phyloP scores from a whole-genome alignment of 805 yeast species.

The Yamadazyma akitaensis region DNA sequence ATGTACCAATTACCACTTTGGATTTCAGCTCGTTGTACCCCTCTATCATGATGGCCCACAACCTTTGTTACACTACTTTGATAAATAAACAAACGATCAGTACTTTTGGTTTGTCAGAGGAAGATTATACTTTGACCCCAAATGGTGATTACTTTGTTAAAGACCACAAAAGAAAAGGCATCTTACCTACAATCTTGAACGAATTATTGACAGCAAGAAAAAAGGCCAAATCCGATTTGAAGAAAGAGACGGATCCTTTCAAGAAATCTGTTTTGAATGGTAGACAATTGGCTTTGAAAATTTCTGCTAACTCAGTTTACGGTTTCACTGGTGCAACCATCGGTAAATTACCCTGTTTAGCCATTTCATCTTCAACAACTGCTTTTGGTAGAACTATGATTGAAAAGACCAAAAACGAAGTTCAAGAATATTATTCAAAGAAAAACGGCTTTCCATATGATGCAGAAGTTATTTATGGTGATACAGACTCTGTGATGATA shows the following conservation, averaged over 20 bases:
- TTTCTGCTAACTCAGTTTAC: slow-evolving; percentile 96
- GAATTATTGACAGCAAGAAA: slow-evolving; percentile 91
- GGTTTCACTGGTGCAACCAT: slow-evolving; percentile 99
- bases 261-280: slow-evolving; percentile 92
- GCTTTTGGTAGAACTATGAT: slow-evolving; percentile 97
- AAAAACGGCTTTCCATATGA: slow-evolving; percentile 81
- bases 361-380: slow-evolving; percentile 93
- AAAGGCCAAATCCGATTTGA: slow-evolving; percentile 84
- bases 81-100: slow-evolving; percentile 67
- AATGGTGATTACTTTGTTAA: slow-evolving; percentile 90
- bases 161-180: slow-evolving; percentile 66
- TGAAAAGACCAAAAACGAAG: slow-evolving; percentile 83
- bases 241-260: slow-evolving; percentile 92
- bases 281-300: slow-evolving; percentile 92
- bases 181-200: slow-evolving; percentile 85
- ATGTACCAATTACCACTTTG: slow-evolving; percentile 94
- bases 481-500: slow-evolving; percentile 99
- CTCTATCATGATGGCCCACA: slow-evolving; percentile 98
- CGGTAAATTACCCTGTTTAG: slow-evolving; percentile 94
- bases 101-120: slow-evolving; percentile 57
- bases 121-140: slow-evolving; percentile 84
- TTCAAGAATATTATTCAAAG: slow-evolving; percentile 74
- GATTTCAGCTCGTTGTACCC: slow-evolving; percentile 98
- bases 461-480: slow-evolving; percentile 94
- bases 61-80: slow-evolving; percentile 90